These are phyloP conservation scores for Ceratocystiopsis brevicomis DNA, from an alignment of 2,329 filamentous ascomycete species.

Conservation along the genomic window DNA sequence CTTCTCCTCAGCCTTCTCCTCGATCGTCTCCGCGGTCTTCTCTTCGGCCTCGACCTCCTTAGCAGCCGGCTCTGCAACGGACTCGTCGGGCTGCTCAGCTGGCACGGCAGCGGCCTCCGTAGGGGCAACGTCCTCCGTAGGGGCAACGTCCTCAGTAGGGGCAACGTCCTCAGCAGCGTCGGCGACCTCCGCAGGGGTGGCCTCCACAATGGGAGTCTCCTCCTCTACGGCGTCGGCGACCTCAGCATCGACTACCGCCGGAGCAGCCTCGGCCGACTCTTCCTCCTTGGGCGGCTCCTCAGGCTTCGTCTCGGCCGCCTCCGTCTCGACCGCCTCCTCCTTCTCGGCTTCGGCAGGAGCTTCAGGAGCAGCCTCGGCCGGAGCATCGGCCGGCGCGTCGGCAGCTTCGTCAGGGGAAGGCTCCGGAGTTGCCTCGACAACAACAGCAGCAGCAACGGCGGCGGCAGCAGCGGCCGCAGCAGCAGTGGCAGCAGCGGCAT, in stretches of 20 bases:
- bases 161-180: not conserved
- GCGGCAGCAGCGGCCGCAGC: no score
- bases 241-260: not conserved
- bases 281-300: no score
- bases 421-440: no score
- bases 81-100: not conserved
- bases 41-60: not conserved
- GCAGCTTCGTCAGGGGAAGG: no score
- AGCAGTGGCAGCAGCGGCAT: not conserved
- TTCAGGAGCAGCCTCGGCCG: not conserved
- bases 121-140: not conserved
- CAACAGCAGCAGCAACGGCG: no score
- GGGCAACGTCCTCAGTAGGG: no score
- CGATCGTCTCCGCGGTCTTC: no score
- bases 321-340: not conserved
- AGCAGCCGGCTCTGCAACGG: not conserved
- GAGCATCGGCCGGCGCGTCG: not conserved
- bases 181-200: no score
- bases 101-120: no score
- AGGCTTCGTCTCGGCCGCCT: not conserved
- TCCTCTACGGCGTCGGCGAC: not conserved
- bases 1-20: no score
- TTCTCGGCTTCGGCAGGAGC: not conserved
- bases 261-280: not conserved
- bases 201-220: not conserved